phyloP scores from a whole-genome alignment of 257 asterid species.

The Asclepias syriaca region DNA sequence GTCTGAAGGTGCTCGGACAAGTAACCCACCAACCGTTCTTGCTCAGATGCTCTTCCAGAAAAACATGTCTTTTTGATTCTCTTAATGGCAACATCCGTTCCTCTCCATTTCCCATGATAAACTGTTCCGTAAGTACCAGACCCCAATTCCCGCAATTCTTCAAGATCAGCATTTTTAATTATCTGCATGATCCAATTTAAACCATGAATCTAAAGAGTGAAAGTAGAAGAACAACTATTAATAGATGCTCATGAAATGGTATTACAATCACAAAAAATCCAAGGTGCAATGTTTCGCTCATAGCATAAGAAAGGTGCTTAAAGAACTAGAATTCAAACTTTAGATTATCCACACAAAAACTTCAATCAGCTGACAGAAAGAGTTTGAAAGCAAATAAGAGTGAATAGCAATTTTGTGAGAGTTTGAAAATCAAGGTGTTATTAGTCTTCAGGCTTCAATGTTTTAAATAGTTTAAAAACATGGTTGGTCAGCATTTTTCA shows the following conservation, averaged over 20 bases:
- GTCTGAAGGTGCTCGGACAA: conserved; percentile 12
- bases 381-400: background rate
- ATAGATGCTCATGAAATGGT: background rate
- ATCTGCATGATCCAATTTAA: conserved; percentile 33
- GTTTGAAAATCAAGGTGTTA: background rate
- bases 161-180: conserved; percentile 73
- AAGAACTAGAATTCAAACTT: background rate
- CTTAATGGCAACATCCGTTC: conserved; percentile 79
- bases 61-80: conserved; percentile 59
- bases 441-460: background rate
- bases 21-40: conserved; percentile 62
- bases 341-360: background rate
- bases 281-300: background rate
- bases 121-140: conserved; percentile 84
- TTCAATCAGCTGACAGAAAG: background rate
- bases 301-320: background rate
- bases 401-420: too few species aligned
- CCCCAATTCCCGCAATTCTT: conserved; percentile 72
- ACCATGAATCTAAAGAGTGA: background rate
- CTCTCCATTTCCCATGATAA: conserved; percentile 78
- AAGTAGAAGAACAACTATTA: background rate
- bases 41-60: conserved; percentile 64
- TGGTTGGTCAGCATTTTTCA: background rate
- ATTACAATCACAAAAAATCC: background rate
- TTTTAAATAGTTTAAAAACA: background rate